phyloP scores from a whole-genome alignment of 2,329 filamentous ascomycete genomes.

The Colletotrichum musae region DNA sequence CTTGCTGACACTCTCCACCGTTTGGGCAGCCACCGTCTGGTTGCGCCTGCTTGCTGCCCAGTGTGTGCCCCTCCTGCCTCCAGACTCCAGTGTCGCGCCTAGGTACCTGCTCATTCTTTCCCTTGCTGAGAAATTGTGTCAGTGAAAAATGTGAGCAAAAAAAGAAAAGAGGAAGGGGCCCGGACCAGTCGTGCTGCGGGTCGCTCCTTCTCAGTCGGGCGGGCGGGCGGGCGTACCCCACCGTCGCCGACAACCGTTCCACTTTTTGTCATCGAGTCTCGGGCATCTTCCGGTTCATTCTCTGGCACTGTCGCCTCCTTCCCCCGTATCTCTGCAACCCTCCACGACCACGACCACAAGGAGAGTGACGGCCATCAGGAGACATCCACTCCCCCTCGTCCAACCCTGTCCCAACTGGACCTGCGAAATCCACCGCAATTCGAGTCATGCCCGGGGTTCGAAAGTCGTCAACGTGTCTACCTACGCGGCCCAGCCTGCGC shows the following conservation, averaged over 20 bases:
- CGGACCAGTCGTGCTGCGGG: constrained; percentile 7
- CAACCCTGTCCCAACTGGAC: too few relatives aligned
- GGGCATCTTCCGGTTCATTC: constrained; percentile 35
- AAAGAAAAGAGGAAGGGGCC: constrained; percentile 1
- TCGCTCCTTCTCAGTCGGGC: constrained; percentile 20
- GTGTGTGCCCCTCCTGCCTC: neutral
- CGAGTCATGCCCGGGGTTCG: constrained; percentile 18
- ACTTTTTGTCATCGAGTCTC: constrained; percentile 3
- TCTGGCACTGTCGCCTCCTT: constrained; percentile 4
- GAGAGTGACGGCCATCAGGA: neutral
- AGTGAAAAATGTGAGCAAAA: too few relatives aligned
- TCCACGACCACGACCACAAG: neutral
- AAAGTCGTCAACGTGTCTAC: neutral
- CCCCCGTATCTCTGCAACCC: constrained; percentile 3
- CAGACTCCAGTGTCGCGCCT: neutral
- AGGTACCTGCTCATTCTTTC: too few relatives aligned
- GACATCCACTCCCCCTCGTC: too few relatives aligned
- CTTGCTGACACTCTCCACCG: constrained; percentile 16
- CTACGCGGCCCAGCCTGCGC: neutral
- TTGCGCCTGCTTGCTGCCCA: neutral
- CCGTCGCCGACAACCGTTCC: constrained; percentile 1
- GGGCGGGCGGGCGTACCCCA: neutral
- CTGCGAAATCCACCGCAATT: neutral
- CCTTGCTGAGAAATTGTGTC: constrained; percentile 6
- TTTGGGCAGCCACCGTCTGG: constrained; percentile 19